Evolutionary conservation across 495 filamentous ascomycete species (phyloP), one percentile per base, ranked within the genome.

Genomic region (Aspergillus asperescens): DNA sequence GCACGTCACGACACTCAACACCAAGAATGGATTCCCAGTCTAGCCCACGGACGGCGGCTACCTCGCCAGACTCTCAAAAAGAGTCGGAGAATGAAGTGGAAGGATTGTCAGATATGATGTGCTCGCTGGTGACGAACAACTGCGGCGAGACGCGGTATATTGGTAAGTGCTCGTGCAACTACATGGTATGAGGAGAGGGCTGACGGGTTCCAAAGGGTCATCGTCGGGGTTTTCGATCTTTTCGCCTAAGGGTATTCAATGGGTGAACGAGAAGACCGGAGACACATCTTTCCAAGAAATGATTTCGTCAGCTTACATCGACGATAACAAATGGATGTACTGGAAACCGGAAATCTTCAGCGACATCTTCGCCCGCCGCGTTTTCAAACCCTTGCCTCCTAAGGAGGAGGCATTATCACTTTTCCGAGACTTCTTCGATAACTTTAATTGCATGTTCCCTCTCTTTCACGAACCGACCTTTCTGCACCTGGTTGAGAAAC

Each of bases 141-240:
- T 87, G 84, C 56, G 93, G 93, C 25, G 93, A 98, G 70, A 95
- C 93, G 23, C 79, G 93, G 66, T 98, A 95, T 70, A 95, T 97
- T 60, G 93, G 91, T 95, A 81, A 31, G 79, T 58, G 27, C 42
- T 23, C 23, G 7, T 40, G 34, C 31, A 23, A 24, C 43, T 22
- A 46, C n/a, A n/a, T n/a, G 25, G 37, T 10, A 34, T 16, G 5
- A n/a, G 13, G 7, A 27, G 23, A 42, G 35, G 34, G 38, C 56
- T 73, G 12, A 73, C 48, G 27, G 12, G 50, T 5, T 16, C 28
- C 39, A 39, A 23, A 95, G 90, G 93, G 27, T 96, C 91, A 1
- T 97, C 94, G 0, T 98, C 93, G 3, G 94, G 93, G 1, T 98
- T 96, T 69, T 97, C 93, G 27, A 98, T 98, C 53, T 94, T 95